A percentile compares a stretch with the other conserved stretches of the same genome.
phyloP scores from a whole-genome alignment of 2,329 filamentous ascomycete species.

The Aspergillus fumigatiaffinis region DNA sequence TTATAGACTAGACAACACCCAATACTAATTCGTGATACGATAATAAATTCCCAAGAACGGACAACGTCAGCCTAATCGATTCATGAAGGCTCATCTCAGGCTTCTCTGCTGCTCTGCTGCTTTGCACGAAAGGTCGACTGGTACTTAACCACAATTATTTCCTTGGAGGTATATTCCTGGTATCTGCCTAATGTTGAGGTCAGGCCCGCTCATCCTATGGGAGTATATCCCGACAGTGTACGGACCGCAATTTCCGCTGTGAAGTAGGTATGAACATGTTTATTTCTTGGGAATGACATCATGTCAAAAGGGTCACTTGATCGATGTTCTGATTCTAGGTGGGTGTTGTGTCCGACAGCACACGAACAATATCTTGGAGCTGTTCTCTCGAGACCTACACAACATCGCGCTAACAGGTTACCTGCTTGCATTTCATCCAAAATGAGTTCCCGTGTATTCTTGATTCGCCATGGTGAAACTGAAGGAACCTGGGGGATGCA shows the following conservation, averaged over 20 bases:
- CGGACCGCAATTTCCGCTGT: background rate
- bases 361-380: background rate
- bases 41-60: background rate
- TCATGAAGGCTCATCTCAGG: no score
- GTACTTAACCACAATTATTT: no score
- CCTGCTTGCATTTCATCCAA: background rate
- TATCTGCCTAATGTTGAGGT: background rate
- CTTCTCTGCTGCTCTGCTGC: no score
- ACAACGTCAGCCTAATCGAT: background rate
- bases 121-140: no score
- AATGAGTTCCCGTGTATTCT: slow-evolving; percentile 24
- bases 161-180: background rate
- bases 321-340: background rate
- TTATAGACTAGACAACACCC: background rate
- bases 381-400: background rate
- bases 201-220: background rate
- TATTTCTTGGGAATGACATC: background rate
- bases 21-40: background rate
- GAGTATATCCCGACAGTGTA: background rate
- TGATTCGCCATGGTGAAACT: slow-evolving; percentile 43
- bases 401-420: background rate
- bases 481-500: slow-evolving; percentile 47
- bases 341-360: background rate
- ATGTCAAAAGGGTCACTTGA: no score
- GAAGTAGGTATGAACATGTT: background rate